Evolutionary conservation across 768 basidiomycete genomes (phyloP), one percentile per base, ranked within the genome.

Genomic region (Pulveroboletus sp.): DNA sequence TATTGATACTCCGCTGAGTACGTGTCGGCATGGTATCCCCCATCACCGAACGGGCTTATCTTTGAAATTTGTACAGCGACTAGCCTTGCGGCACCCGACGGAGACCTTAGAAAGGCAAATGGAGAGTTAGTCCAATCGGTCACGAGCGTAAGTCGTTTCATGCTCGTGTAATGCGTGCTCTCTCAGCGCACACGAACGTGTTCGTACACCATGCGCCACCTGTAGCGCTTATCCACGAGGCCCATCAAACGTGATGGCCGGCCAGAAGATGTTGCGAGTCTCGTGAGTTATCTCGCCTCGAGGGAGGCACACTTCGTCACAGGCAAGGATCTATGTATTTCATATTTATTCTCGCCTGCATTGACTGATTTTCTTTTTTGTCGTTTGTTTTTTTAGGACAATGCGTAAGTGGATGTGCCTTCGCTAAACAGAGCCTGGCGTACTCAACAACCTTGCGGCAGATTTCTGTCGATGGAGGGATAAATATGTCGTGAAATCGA

Each of bases 221-320:
- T 9, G 18, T 32, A 58, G 57, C 11, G 18, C 3, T 1, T 41
- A 1, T 5, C 17, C n/a, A 41, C 26, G 15, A 40, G 18, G 30
- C 42, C 57, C 17, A 46, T 61, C 24, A 47, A 56, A 43, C 37
- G 47, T 5, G 33, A 43, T 0, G 68, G 63, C 26, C 54, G 67
- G 37, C 65, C 69, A 4, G 65, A 71, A 32, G 70, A 71, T 33
- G 47, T 72, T 9, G 70, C 73, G 24, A 57, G 58, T 8, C n/a
- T 67, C 6, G 69, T 72, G 0, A 71, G 71, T 8, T 73, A 63
- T 45, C 57, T 73, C 14, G 70, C 63, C 6, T 71, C 70, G 8
- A 63, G 69, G 18, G 68, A 65, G n/a, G 62, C 71, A 6, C 60
- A 65, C 14, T 70, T 70, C 47, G 58, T 73, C 11, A 73, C 70